Base-by-base conservation (phyloP, 1,284 basidiomycete genomes). In the Ustilago shanxiensis region DNA sequence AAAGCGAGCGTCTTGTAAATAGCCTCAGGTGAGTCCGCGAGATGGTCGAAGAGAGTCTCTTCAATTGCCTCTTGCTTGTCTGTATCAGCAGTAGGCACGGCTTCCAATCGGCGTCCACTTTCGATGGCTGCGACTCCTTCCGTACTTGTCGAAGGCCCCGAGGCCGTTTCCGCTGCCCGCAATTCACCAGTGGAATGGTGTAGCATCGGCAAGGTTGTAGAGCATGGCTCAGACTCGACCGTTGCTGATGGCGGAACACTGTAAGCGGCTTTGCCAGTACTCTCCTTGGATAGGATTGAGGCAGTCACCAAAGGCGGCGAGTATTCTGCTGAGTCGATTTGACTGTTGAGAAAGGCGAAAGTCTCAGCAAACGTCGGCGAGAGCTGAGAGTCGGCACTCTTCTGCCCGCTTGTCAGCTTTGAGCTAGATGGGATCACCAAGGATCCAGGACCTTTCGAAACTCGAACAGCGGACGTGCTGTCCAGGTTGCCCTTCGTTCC, bases 281-380 rank as follows among this genome's bases (percentile, higher is more conserved):
- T 45, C 3, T 52, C 28, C 18, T n/a, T 20, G n/a, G 49, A 8
- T 18, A 56, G 51, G 16, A 54, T 22, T 1, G 31, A 24, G 4
- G 26, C 31, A 14, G 51, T 39, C 41, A 58, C 5, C 39, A 59
- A 29, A 28, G 60, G 33, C 45, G 60, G 52, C 22, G 66, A 63
- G 10, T 22, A 51, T 1, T 54, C 44, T n/a, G 45, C 29, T 3
- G 66, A 60, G 28, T 71, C 63, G n/a, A 71, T 71, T 22, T 71
- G 62, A 39, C 70, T 63, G 57, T 72, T 63, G 52, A 72, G 70
- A 33, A 72, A 72, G 7, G 70, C 64, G n/a, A 72, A 72, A 0
- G 60, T 66, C 26, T 54, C 64, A 7, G 70, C 64, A 44, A 72
- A 72, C 1, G 70, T 63, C 2, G 70, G 70, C 33, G 70, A 72